Evolutionary conservation across 2,329 filamentous ascomycete genomes (phyloP).

Genomic region (Aspergillus thermomutatus): DNA sequence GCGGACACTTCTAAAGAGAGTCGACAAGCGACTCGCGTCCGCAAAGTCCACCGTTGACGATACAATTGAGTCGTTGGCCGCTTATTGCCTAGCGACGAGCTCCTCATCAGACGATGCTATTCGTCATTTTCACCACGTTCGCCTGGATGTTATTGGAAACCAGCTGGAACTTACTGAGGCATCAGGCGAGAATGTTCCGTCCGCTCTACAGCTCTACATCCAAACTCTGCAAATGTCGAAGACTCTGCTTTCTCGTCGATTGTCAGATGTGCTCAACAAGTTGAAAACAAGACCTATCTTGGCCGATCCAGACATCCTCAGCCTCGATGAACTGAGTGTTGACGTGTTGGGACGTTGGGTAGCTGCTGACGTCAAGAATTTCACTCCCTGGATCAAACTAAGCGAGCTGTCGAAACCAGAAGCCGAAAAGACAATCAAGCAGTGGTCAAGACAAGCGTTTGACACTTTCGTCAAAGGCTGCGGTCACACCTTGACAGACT

Average conservation of each 20-base stretch:
- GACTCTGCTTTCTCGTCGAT: slow-evolving; percentile 66
- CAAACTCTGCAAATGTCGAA: slow-evolving; percentile 75
- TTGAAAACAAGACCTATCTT: slow-evolving; percentile 71
- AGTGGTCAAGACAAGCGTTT: slow-evolving; percentile 63
- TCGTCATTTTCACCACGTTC: slow-evolving; percentile 70
- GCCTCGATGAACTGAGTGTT: slow-evolving; percentile 67
- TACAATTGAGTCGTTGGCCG: slow-evolving; percentile 71
- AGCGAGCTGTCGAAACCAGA: slow-evolving; percentile 66
- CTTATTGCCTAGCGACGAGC: slow-evolving; percentile 77
- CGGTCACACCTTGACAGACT: slow-evolving; percentile 55
- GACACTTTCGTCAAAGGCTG: slow-evolving; percentile 61
- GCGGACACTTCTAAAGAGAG: slow-evolving; percentile 61
- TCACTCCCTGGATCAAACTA: slow-evolving; percentile 82
- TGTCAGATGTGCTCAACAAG: slow-evolving; percentile 65
- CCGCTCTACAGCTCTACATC: slow-evolving; percentile 69
- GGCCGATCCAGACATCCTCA: slow-evolving; percentile 64
- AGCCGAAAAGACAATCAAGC: slow-evolving; percentile 58
- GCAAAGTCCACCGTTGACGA: slow-evolving; percentile 42
- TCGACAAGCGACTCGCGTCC: slow-evolving; percentile 54
- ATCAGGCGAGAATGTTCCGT: slow-evolving; percentile 55
- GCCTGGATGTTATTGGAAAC: slow-evolving; percentile 64
- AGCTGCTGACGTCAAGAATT: slow-evolving; percentile 75
- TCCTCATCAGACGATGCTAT: slow-evolving; percentile 77
- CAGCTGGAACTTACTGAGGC: slow-evolving; percentile 55
- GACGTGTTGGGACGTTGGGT: slow-evolving; percentile 79